phyloP scores from a whole-genome alignment of 164 flowering plant genomes.

The Platanus orientalis region DNA sequence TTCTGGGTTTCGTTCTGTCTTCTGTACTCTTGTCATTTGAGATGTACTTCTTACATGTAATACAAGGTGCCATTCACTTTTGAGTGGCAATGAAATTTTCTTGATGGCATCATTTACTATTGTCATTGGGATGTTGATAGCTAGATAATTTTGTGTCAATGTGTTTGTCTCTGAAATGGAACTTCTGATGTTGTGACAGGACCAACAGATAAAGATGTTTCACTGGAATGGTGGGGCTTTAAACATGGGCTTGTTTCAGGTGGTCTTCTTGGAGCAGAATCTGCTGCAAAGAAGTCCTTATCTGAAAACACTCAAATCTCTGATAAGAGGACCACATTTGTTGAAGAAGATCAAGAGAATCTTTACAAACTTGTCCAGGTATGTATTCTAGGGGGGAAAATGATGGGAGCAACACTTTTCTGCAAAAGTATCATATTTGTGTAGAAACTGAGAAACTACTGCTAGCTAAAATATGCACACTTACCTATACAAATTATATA shows the following conservation, averaged over 20 bases:
- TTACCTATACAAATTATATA: no score
- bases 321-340: slow-evolving; percentile 50
- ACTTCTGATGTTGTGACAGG: slow-evolving; percentile 24
- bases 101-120: not conserved
- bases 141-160: no score
- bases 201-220: slow-evolving; percentile 20
- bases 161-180: slow-evolving; percentile 1
- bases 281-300: slow-evolving; percentile 30
- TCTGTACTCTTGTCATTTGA: no score
- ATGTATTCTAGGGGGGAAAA: slow-evolving; percentile 3
- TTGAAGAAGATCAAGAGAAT: slow-evolving; percentile 95
- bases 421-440: not conserved
- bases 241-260: slow-evolving; percentile 83
- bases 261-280: slow-evolving; percentile 79
- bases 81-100: not conserved
- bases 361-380: slow-evolving; percentile 96
- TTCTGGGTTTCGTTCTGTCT: no score
- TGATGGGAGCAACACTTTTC: no score
- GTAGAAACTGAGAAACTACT: no score
- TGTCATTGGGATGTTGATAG: not conserved
- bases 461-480: no score
- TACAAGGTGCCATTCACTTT: not conserved
- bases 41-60: no score
- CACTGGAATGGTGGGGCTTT: slow-evolving; percentile 87
- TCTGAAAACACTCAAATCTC: slow-evolving; percentile 24